These are phyloP conservation scores for Saccharomycopsis olivae DNA, from an alignment of 805 yeast species.

Conservation along the genomic window DNA sequence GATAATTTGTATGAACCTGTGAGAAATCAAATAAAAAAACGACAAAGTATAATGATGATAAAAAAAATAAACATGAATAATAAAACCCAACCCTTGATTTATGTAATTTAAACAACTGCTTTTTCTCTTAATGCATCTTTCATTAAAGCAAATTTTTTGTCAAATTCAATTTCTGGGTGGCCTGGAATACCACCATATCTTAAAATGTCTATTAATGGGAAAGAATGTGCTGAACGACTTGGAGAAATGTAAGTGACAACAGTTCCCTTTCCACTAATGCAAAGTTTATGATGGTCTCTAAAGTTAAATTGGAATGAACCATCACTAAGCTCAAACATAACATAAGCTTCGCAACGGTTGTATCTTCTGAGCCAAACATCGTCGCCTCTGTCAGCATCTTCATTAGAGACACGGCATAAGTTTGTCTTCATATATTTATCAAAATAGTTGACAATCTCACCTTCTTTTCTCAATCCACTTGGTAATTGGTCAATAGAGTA, in stretches of 20 bases:
- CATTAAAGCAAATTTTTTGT: conserved; percentile 41
- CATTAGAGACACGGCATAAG: conserved; percentile 66
- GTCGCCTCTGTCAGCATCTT: conserved; percentile 37
- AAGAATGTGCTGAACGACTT: conserved; percentile 57
- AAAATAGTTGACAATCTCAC: conserved; percentile 81
- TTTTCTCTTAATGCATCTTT: conserved; percentile 50
- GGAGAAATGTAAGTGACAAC: conserved; percentile 78
- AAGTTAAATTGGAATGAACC: conserved; percentile 92
- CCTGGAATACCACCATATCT: conserved; percentile 38
- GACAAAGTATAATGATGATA: background rate
- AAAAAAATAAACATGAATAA: background rate
- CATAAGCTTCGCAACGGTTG: conserved; percentile 66
- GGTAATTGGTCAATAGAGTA: conserved; percentile 35
- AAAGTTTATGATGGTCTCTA: conserved; percentile 85
- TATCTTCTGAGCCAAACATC: conserved; percentile 74
- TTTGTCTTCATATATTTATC: conserved; percentile 88
- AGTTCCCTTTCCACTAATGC: conserved; percentile 66
- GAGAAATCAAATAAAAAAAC: background rate
- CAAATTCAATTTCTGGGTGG: conserved; percentile 33
- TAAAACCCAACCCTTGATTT: background rate
- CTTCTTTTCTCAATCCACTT: conserved; percentile 47
- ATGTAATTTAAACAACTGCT: conserved; percentile 15
- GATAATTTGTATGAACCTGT: background rate
- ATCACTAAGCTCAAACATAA: conserved; percentile 88
- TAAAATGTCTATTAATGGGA: conserved; percentile 40